phyloP scores from a whole-genome alignment of 1,139 yeast species.

The Debaryomyces udenii region DNA sequence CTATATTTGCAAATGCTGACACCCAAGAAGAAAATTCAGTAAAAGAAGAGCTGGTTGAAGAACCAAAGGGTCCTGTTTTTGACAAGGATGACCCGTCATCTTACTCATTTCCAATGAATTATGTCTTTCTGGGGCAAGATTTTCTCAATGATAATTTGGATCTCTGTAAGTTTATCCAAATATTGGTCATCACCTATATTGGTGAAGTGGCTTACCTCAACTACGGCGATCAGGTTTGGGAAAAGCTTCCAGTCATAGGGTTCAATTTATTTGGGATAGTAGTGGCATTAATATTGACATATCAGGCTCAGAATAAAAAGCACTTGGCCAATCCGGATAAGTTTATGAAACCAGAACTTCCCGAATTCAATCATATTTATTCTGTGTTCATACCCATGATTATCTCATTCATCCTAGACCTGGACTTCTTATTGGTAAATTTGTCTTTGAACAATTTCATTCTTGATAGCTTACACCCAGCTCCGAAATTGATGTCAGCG shows the following conservation, averaged over 20 bases:
- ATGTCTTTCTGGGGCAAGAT: slow-evolving; percentile 40
- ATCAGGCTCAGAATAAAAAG: slow-evolving; percentile 24
- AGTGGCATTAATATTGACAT: slow-evolving; percentile 33
- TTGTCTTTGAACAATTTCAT: slow-evolving; percentile 42
- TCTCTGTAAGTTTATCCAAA: slow-evolving; percentile 36
- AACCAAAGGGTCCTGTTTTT: slow-evolving; percentile 10
- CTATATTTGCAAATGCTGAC: slow-evolving; percentile 12
- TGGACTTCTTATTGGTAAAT: slow-evolving; percentile 33
- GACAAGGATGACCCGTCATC: slow-evolving; percentile 23
- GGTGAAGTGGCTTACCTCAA: slow-evolving; percentile 35
- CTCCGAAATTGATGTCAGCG: slow-evolving; percentile 33
- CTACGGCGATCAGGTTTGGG: slow-evolving; percentile 21
- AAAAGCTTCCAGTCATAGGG: slow-evolving; percentile 29
- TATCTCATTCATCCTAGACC: slow-evolving; percentile 25
- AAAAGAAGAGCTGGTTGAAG: slow-evolving; percentile 4
- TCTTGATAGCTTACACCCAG: slow-evolving; percentile 36
- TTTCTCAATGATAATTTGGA: slow-evolving; percentile 40
- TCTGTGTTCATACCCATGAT: slow-evolving; percentile 37
- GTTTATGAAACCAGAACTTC: slow-evolving; percentile 27
- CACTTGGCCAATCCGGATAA: slow-evolving; percentile 18
- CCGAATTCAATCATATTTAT: slow-evolving; percentile 45
- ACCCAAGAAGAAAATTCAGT: slow-evolving; percentile 16
- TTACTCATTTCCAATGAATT: slow-evolving; percentile 30
- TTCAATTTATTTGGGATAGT: slow-evolving; percentile 41
- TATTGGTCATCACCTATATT: slow-evolving; percentile 34